These are phyloP conservation scores for Sphaerulina musiva DNA, from an alignment of 2,329 filamentous ascomycete genomes.

Conservation along the genomic window DNA sequence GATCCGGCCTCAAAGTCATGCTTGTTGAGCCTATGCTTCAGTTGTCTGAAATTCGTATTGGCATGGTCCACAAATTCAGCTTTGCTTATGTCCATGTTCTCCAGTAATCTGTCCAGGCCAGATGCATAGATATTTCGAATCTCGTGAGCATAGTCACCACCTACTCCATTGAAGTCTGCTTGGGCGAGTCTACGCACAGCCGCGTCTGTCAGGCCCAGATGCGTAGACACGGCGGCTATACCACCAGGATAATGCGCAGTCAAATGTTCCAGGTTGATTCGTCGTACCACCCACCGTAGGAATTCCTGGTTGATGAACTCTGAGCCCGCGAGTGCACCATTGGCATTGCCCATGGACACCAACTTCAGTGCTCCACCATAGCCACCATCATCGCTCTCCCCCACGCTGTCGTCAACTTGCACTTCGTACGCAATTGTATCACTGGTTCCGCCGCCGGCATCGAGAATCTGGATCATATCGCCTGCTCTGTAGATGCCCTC, in stretches of 20 bases:
- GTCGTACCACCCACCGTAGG: background rate
- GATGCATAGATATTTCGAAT: background rate
- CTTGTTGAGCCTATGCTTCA: background rate
- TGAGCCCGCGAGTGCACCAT: constrained; percentile 12
- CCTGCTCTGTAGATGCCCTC: background rate
- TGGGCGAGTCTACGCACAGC: background rate
- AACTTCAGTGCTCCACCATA: constrained; percentile 6
- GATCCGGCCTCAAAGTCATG: background rate
- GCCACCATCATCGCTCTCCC: background rate
- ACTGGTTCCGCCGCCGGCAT: constrained; percentile 14
- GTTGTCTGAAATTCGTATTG: background rate
- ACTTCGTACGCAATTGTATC: constrained; percentile 8
- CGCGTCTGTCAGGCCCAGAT: background rate
- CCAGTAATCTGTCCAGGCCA: background rate
- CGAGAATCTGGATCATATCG: constrained; percentile 6
- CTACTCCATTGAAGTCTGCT: background rate
- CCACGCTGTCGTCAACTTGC: background rate
- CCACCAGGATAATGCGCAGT: background rate
- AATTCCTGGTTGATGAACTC: constrained; percentile 8
- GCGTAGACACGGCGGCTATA: background rate
- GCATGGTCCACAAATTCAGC: background rate
- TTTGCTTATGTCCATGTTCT: background rate
- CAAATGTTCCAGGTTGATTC: background rate
- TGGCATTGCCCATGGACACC: background rate
- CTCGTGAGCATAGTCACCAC: too few species aligned